Evolutionary conservation across 169 alveolate species (phyloP), one percentile per base, ranked within the genome.

Genomic region (Eimeria praecox): DNA sequence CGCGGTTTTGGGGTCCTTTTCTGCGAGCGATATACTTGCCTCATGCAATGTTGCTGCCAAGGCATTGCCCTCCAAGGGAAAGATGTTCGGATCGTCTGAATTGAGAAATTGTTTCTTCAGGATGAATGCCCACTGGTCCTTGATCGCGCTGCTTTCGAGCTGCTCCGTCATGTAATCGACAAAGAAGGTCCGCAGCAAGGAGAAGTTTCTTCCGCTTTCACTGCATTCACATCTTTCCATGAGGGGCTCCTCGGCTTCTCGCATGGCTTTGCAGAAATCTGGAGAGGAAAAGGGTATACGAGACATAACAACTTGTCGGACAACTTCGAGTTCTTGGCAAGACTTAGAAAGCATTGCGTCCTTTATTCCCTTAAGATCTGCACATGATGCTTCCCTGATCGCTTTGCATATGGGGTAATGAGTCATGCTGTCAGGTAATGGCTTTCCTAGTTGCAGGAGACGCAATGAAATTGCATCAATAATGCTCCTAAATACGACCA

Each of bases 321-420:
- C 71, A 14, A 8, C 44, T 1, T 80, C 64, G 2, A 80, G 27
- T 24, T 80, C 90, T 24, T 80, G 5, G 49, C 90, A 80, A 46
- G 20, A 49, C 44, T 46, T 80, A 8, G 69, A 4, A 46, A 80
- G 40, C 8, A 46, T 24, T 46, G 24, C 33, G 30, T 80, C 90
- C 16, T 35, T 44, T 40, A 12, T 44, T 1, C 9, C 87, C 22
- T 1, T 6, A 5, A 69, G 3, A 5, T 35, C 44, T n/a, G 18
- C n/a, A 35, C 73, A 46, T 14, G 22, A 22, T 3, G 42, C 73
- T 27, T 40, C 73, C n/a, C 46, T 24, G 49, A 80, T 80, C 14
- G 90, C 69, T 16, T 54, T 80, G 71, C 90, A 80, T 18, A 80
- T 22, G 1, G 90, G 90, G 27, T 80, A 80, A 24, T 80, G 90